These are phyloP conservation scores for Aspergillus sp. DNA, from an alignment of 2,329 filamentous ascomycete genomes.

Conservation along the genomic window DNA sequence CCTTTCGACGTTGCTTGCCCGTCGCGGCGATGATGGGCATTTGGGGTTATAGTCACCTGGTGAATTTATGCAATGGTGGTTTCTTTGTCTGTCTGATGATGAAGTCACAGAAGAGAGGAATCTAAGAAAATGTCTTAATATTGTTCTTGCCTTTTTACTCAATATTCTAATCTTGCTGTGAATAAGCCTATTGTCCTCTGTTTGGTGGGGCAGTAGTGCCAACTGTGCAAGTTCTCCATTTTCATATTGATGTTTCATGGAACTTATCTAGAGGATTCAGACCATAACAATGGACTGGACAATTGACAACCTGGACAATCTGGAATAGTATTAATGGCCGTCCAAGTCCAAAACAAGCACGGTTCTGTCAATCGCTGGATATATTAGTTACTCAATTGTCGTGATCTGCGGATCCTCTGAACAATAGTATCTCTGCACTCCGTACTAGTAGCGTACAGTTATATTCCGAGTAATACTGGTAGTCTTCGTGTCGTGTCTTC, in stretches of 20 bases:
- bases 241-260: neutral
- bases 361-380: too few species aligned
- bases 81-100: neutral
- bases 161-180: too few species aligned
- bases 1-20: slow-evolving; percentile 30
- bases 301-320: too few species aligned
- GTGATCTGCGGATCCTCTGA: too few species aligned
- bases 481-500: too few species aligned
- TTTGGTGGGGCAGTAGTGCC: neutral
- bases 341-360: too few species aligned
- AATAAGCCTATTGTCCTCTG: neutral
- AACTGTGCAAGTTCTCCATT: neutral
- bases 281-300: neutral
- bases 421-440: too few species aligned
- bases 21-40: slow-evolving; percentile 28
- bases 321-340: too few species aligned
- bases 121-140: neutral
- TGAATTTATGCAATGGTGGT: slow-evolving; percentile 7
- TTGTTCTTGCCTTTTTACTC: neutral
- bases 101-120: neutral
- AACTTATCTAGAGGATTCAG: neutral
- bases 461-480: too few species aligned
- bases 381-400: too few species aligned
- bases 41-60: slow-evolving; percentile 1
- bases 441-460: too few species aligned